Evolutionary conservation across 1,284 basidiomycete genomes (phyloP).

Genomic region (Fomitopsis betulina): DNA sequence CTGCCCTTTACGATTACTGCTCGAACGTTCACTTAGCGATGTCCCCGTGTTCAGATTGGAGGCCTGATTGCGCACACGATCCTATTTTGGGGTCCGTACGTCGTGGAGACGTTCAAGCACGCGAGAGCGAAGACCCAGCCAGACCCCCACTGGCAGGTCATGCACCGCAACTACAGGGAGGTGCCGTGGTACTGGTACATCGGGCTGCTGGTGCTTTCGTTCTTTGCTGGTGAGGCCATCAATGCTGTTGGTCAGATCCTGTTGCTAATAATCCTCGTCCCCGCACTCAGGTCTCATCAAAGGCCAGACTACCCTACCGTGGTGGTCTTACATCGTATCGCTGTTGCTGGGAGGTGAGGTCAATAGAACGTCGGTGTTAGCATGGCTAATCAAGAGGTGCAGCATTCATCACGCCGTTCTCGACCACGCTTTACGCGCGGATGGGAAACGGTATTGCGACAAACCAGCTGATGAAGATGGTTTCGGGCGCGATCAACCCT

Average conservation of each 20-base stretch:
- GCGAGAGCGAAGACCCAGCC: constrained; percentile 40
- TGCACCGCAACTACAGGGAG: constrained; percentile 40
- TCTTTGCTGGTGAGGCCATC: constrained; percentile 43
- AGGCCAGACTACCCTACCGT: constrained; percentile 58
- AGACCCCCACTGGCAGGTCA: constrained; percentile 54
- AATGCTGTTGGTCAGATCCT: not conserved
- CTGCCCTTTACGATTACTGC: not conserved
- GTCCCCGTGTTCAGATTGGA: constrained; percentile 39
- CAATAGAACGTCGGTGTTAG: not conserved
- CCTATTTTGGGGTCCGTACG: constrained; percentile 56
- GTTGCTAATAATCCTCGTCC: not conserved
- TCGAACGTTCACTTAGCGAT: not conserved
- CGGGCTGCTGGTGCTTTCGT: constrained; percentile 41
- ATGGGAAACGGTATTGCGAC: constrained; percentile 58
- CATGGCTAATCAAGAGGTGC: not conserved
- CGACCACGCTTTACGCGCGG: constrained; percentile 39
- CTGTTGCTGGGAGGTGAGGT: constrained; percentile 22
- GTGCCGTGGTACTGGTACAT: constrained; percentile 52
- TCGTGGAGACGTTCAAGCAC: constrained; percentile 46
- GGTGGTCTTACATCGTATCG: constrained; percentile 54
- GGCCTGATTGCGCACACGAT: constrained; percentile 56
- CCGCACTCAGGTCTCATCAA: constrained; percentile 43
- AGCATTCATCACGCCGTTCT: constrained; percentile 37
- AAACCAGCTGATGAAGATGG: constrained; percentile 63
- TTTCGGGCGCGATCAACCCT: constrained; percentile 56